Evolutionary conservation across 768 basidiomycete genomes (phyloP).

Genomic region (Boletus rufocinnamomeus): DNA sequence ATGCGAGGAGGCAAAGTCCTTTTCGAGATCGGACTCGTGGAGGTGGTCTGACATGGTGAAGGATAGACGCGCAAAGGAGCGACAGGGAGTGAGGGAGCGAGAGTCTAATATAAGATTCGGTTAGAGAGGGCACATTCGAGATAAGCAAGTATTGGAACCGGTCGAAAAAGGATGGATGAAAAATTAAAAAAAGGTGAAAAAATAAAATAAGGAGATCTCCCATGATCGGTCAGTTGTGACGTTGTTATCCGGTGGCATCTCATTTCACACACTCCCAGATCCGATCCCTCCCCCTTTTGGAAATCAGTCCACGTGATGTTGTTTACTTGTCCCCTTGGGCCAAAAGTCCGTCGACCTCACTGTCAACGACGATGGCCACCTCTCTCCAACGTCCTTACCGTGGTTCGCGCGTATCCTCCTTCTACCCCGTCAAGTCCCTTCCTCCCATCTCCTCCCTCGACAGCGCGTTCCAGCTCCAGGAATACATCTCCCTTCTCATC

Average conservation of each 20-base stretch:
- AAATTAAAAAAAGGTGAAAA: neutral
- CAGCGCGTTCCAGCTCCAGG: conserved; percentile 93
- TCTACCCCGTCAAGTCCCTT: conserved; percentile 73
- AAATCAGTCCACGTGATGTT: conserved; percentile 20
- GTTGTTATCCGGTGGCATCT: conserved; percentile 6
- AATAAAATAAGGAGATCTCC: neutral
- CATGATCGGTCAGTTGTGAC: conserved; percentile 1
- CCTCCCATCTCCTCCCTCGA: conserved; percentile 74
- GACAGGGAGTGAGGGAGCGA: conserved; percentile 1
- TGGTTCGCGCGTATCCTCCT: conserved; percentile 76
- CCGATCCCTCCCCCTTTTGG: neutral
- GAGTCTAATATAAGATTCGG: conserved; percentile 16
- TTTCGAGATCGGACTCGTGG: conserved; percentile 31
- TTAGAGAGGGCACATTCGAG: neutral
- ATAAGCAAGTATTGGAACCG: conserved; percentile 3
- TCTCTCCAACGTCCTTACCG: conserved; percentile 68
- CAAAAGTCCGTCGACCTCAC: neutral
- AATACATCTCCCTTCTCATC: conserved; percentile 89
- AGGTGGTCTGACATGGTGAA: conserved; percentile 27
- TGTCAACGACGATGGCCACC: conserved; percentile 8
- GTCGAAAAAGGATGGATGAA: conserved; percentile 3
- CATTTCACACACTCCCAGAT: conserved; percentile 1
- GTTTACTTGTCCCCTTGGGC: neutral
- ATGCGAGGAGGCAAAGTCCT: conserved; percentile 27
- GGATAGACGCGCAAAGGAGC: conserved; percentile 8